These are phyloP conservation scores for Fraxinus excelsior DNA, from an alignment of 257 asterid species.

Conservation along the genomic window DNA sequence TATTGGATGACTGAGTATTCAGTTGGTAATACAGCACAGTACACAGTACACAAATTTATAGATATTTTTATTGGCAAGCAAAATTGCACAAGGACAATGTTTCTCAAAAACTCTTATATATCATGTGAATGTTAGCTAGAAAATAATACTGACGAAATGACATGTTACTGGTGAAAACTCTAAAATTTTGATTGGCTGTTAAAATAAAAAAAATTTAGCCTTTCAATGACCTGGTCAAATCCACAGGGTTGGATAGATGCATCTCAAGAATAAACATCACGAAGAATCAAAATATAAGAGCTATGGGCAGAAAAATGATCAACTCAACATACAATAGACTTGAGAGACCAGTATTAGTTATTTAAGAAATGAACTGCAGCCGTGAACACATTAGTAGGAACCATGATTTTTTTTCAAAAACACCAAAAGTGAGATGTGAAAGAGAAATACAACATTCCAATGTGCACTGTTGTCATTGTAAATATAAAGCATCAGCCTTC, in stretches of 20 bases:
- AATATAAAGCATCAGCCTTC: not conserved
- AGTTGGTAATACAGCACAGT: too few species aligned
- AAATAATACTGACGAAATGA: not conserved
- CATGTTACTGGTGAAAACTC: not conserved
- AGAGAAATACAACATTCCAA: not conserved
- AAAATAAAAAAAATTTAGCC: not conserved
- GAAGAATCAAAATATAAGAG: not conserved
- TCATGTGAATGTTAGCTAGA: not conserved
- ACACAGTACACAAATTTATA: too few species aligned
- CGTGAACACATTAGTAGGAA: not conserved
- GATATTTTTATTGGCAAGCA: too few species aligned
- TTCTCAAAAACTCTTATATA: not conserved
- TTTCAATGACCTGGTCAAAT: not conserved
- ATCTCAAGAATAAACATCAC: not conserved
- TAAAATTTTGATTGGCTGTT: not conserved
- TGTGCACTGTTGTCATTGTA: not conserved
- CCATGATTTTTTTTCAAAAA: not conserved
- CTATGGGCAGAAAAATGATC: not conserved
- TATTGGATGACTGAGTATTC: too few species aligned
- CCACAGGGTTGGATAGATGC: not conserved
- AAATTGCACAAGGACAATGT: not conserved
- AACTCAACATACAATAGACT: not conserved
- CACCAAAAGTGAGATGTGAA: not conserved
- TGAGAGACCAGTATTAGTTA: not conserved
- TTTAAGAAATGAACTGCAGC: not conserved